Evolutionary conservation across 257 asterid species (phyloP), one percentile per base, ranked within the genome.

Genomic region (Lavandula angustifolia): DNA sequence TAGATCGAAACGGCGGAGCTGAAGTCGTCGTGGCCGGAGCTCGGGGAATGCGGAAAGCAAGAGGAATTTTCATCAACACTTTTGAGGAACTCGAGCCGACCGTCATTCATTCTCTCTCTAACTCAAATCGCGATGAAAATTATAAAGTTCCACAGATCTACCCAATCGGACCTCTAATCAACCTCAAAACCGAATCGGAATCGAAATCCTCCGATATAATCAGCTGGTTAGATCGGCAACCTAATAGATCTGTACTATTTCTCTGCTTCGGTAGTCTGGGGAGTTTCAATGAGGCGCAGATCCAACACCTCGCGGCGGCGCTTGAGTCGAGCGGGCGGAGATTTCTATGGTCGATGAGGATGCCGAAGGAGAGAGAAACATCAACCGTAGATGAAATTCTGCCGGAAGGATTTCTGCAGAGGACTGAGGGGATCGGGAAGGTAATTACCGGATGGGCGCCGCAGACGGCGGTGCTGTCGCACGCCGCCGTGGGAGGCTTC

Each of bases 231-330:
- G 85, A 77, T 54, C 10, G 12, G 0, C 88, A 79, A 40, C 80
- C 78, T 0, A 9, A 8, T 6, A 53, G 29, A 0, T 82, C 88
- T 0, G 87, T 84, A 0, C 76, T 77, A 32, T 81, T 84, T 67
- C 60, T 84, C 17, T 84, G 91, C 64, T 84, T 84, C n/a, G 91
- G 91, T 6, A 81, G 76, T 6, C 54, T 54, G 69, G 87, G 87
- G 0, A 64, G 67, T 56, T 77, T 84, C 71, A 55, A 62, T 5
- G 79, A 37, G 34, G n/a, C 63, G 5, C 87, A 85, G 62, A 83
- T 81, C 67, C 79, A 66, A 63, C 87, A 80, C 62, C 78, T 84
- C 3, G 82, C 91, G 1, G 0, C 1, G 16, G 91, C 80, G 1
- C 37, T 81, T 1, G 95, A 81, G 67, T 66, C 56, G 0, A 64